Percentiles rank a stretch among this genome's conserved stretches.
These are phyloP conservation scores for Pichia sp. DNA, from an alignment of 1,139 yeast genomes.

Conservation along the genomic window DNA sequence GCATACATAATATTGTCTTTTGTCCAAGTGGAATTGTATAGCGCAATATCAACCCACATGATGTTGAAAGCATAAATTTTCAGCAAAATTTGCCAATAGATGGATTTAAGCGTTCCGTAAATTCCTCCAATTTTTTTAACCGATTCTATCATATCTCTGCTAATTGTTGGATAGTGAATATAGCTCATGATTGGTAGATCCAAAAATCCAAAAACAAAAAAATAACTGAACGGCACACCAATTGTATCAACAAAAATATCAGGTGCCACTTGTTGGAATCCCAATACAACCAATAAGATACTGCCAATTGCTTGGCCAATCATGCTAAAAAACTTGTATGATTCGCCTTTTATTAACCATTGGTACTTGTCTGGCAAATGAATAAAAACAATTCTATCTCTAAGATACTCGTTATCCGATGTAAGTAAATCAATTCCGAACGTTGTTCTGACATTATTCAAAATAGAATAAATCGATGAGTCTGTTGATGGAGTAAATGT, in stretches of 20 bases:
- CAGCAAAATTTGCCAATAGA: constrained; percentile 66
- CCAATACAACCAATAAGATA: constrained; percentile 58
- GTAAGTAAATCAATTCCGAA: constrained; percentile 52
- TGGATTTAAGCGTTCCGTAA: constrained; percentile 33
- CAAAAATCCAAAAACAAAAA: constrained; percentile 44
- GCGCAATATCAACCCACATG: constrained; percentile 51
- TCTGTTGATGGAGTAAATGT: constrained; percentile 40
- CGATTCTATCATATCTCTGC: constrained; percentile 72
- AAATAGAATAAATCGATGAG: constrained; percentile 41
- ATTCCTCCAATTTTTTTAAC: constrained; percentile 25
- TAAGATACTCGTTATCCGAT: constrained; percentile 19
- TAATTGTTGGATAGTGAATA: constrained; percentile 90
- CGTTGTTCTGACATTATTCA: constrained; percentile 49
- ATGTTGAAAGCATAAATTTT: constrained; percentile 62
- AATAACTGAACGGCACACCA: constrained; percentile 87
- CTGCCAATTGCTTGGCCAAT: constrained; percentile 87
- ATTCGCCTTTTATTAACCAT: constrained; percentile 54
- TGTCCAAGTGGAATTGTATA: constrained; percentile 93
- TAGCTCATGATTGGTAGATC: constrained; percentile 76
- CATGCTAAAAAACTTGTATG: constrained; percentile 77
- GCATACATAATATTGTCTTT: constrained; percentile 55
- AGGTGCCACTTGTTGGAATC: constrained; percentile 61
- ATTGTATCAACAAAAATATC: constrained; percentile 93
- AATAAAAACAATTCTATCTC: constrained; percentile 57
- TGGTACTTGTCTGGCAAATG: constrained; percentile 48